phyloP scores from a whole-genome alignment of 1,284 basidiomycete species.

The Trichosporon coremiiforme region DNA sequence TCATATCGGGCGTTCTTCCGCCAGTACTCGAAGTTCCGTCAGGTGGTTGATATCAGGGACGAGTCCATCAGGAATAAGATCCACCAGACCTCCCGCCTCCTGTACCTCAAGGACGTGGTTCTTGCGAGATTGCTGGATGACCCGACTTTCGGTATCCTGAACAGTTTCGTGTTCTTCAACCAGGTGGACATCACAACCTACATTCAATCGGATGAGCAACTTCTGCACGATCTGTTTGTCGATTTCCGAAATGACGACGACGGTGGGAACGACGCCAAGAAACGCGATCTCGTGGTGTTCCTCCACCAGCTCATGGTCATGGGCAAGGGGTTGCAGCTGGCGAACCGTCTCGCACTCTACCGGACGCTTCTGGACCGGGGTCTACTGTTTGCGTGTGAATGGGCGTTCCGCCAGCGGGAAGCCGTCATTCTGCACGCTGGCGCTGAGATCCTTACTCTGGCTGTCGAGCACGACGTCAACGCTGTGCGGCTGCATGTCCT shows the following conservation, averaged over 20 bases:
- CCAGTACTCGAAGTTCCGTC: slow-evolving; percentile 76
- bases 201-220: slow-evolving; percentile 73
- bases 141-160: slow-evolving; percentile 94
- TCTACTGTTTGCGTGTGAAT: slow-evolving; percentile 85
- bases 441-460: slow-evolving; percentile 81
- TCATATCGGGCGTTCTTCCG: slow-evolving; percentile 92
- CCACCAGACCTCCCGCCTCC: slow-evolving; percentile 92
- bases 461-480: slow-evolving; percentile 89
- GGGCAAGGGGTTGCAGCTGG: slow-evolving; percentile 94
- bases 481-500: slow-evolving; percentile 82
- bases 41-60: slow-evolving; percentile 81
- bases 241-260: slow-evolving; percentile 69
- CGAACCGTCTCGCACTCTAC: slow-evolving; percentile 83
- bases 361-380: slow-evolving; percentile 85
- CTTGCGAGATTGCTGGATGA: slow-evolving; percentile 93
- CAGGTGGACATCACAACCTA: slow-evolving; percentile 96
- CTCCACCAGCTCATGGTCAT: slow-evolving; percentile 91
- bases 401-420: slow-evolving; percentile 67
- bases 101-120: slow-evolving; percentile 97
- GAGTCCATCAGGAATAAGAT: slow-evolving; percentile 77
- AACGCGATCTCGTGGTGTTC: slow-evolving; percentile 73
- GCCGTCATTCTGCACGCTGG: slow-evolving; percentile 72
- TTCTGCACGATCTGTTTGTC: slow-evolving; percentile 76
- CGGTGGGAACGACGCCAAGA: slow-evolving; percentile 31
- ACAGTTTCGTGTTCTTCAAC: slow-evolving; percentile 97